A percentile compares a stretch with the other conserved stretches of the same genome.
Evolutionary conservation across 2,329 filamentous ascomycete species (phyloP).

Genomic region (Thermochaetoides dissita): DNA sequence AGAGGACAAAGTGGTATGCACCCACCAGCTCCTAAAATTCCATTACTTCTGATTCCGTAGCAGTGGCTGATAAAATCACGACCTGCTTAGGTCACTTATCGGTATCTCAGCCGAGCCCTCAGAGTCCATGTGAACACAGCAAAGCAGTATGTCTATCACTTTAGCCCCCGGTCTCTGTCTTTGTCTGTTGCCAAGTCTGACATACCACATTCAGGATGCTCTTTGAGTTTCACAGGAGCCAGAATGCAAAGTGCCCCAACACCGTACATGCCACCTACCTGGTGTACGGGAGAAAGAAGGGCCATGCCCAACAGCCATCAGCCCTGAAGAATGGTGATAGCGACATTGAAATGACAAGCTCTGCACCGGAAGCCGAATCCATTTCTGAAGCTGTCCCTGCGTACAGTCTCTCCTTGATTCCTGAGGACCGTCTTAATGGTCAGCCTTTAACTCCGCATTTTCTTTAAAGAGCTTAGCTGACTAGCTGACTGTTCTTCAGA

Average conservation of each 20-base stretch:
- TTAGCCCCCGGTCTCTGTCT: too few species aligned
- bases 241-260: slow-evolving; percentile 60
- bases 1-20: slow-evolving; percentile 55
- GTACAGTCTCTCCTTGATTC: slow-evolving; percentile 50
- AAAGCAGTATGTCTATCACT: slow-evolving; percentile 53
- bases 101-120: slow-evolving; percentile 65
- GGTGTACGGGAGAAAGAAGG: slow-evolving; percentile 53
- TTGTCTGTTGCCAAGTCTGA: slow-evolving; percentile 1
- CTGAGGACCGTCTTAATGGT: slow-evolving; percentile 62
- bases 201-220: slow-evolving; percentile 48
- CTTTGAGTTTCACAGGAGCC: slow-evolving; percentile 67
- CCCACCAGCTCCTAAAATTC: not conserved
- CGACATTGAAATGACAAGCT: slow-evolving; percentile 59
- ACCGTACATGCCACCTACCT: slow-evolving; percentile 89
- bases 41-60: not conserved
- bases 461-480: slow-evolving; percentile 1
- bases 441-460: slow-evolving; percentile 4
- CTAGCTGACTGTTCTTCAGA: slow-evolving; percentile 29
- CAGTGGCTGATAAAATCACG: too few species aligned
- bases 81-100: slow-evolving; percentile 62
- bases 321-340: slow-evolving; percentile 28
- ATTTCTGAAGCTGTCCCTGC: slow-evolving; percentile 37
- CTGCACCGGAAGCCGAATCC: slow-evolving; percentile 41
- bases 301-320: slow-evolving; percentile 15
- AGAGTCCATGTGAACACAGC: slow-evolving; percentile 76